These are phyloP conservation scores for Aspergillus pseudonomiae DNA, from an alignment of 2,329 filamentous ascomycete species.

Conservation along the genomic window DNA sequence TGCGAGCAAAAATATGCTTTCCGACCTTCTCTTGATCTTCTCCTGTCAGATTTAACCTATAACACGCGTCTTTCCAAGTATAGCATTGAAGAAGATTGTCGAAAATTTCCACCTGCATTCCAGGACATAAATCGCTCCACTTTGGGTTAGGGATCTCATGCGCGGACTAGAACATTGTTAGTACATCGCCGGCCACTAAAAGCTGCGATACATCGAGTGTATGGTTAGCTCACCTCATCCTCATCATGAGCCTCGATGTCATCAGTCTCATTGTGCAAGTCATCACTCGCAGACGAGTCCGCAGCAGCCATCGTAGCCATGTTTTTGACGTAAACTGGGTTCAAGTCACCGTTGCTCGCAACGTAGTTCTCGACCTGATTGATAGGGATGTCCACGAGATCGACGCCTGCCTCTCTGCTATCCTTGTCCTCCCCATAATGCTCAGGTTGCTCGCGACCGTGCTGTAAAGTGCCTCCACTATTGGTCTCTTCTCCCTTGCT, in stretches of 20 bases:
- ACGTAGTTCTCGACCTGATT: conserved; percentile 25
- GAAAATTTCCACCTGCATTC: conserved; percentile 40
- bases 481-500: neutral
- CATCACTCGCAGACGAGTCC: conserved; percentile 7
- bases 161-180: conserved; percentile 5
- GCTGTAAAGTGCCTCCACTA: neutral
- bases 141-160: conserved; percentile 20
- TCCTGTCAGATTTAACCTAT: conserved; percentile 29
- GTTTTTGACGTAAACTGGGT: conserved; percentile 33
- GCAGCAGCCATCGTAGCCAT: conserved; percentile 25
- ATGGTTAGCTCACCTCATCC: conserved; percentile 13
- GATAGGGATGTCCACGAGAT: conserved; percentile 17
- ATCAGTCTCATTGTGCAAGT: conserved; percentile 9
- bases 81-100: conserved; percentile 32
- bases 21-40: conserved; percentile 27
- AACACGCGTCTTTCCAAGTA: conserved; percentile 24
- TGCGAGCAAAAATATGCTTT: conserved; percentile 21
- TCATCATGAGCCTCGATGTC: conserved; percentile 9
- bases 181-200: neutral
- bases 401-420: neutral
- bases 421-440: neutral
- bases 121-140: conserved; percentile 38
- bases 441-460: neutral
- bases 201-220: too few species aligned
- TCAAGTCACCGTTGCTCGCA: conserved; percentile 33